Conservation (phyloP, 2,329 filamentous ascomycete species). For the Sclerotinia glacialis region DNA sequence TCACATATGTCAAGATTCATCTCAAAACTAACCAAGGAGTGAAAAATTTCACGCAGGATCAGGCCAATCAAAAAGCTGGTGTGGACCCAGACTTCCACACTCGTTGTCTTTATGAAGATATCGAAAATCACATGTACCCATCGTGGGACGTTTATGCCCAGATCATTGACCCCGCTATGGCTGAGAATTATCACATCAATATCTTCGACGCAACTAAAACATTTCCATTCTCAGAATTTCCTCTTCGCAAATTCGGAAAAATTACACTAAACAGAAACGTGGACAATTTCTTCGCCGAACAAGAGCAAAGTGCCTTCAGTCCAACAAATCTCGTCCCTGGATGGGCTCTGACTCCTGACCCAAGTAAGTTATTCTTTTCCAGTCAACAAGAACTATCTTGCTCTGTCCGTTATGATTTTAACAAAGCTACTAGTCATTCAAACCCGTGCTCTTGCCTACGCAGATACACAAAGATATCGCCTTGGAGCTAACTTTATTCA, state of each 20-base stretch:
- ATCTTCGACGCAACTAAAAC: slow-evolving; percentile 55
- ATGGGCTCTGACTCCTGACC: not conserved
- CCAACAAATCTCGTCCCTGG: slow-evolving; percentile 63
- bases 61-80: slow-evolving; percentile 43
- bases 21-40: slow-evolving; percentile 49
- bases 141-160: slow-evolving; percentile 47
- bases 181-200: slow-evolving; percentile 42
- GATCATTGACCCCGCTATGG: slow-evolving; percentile 45
- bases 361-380: not conserved
- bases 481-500: slow-evolving; percentile 58
- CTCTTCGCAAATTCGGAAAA: slow-evolving; percentile 49
- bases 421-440: slow-evolving; percentile 45
- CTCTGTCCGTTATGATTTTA: not conserved
- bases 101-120: slow-evolving; percentile 51
- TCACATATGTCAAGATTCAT: slow-evolving; percentile 51
- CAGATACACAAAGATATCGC: slow-evolving; percentile 53
- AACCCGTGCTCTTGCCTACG: slow-evolving; percentile 53
- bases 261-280: slow-evolving; percentile 50
- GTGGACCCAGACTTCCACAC: slow-evolving; percentile 37
- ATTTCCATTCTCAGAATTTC: slow-evolving; percentile 48
- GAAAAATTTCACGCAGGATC: slow-evolving; percentile 48
- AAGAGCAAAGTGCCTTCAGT: slow-evolving; percentile 67
- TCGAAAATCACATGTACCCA: slow-evolving; percentile 53
- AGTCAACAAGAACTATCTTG: not conserved
- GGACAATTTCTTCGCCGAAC: slow-evolving; percentile 59